Evolutionary conservation across 2,329 filamentous ascomycete species (phyloP), one percentile per base, ranked within the genome.

Genomic region (Calonectria leucothoes): DNA sequence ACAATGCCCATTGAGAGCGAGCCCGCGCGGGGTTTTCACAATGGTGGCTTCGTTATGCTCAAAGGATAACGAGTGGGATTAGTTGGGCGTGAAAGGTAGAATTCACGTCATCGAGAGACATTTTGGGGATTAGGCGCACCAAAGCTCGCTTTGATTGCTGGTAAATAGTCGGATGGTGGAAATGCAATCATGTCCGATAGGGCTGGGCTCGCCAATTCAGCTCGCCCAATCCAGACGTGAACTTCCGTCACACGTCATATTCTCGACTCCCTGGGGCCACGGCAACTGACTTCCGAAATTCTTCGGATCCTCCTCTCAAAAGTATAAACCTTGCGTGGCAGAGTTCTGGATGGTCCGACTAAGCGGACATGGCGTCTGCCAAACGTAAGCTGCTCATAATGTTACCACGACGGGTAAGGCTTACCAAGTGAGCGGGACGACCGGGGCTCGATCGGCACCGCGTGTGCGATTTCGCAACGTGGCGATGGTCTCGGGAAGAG

Each of bases 261-360:
- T 61, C 55, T 61, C 35, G 55, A 39, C 33, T 39, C 20, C 27
- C 31, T 61, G 35, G 23, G 55, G 35, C 35, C 23, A 27, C 11
- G 27, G 59, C 48, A 64, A 73, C 61, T 25, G 42, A 51, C 67
- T 48, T 52, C 65, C 70, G 72, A 66, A 67, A 73, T 55, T 48
- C 48, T 67, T 72, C 63, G 66, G 65, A 35, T 49, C 23, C 31
- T 45, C 52, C 48, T 39, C 52, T 55, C 37, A 52, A 76, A 57
- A 59, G 74, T 71, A 77, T 48, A 73, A 70, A 59, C 37, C 31
- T 59, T 42, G 68, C 48, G 59, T 69, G 27, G 25, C 37, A 66
- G 52, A 76, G 68, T 77, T 75, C 71, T 68, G 71, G 63, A 70
- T 72, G 51, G 65, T 63, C 71, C 65, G 68, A 76, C 69, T 76